Base-by-base conservation (phyloP, 1,139 yeast species). In the Debaryomyces fabryi region DNA sequence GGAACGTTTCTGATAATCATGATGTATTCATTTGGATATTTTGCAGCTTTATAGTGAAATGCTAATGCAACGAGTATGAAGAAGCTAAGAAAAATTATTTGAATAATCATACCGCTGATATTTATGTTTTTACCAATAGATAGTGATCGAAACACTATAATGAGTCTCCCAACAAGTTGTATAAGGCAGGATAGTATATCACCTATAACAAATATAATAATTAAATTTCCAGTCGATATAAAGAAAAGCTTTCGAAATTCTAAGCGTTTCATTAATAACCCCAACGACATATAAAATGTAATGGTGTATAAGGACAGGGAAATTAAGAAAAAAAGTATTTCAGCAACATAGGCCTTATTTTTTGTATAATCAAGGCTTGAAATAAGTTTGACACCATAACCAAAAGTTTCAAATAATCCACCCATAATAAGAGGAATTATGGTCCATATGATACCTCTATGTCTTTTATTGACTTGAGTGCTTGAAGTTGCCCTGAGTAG, bases 301-400 rank as follows among this genome's bases (percentile, higher is more conserved):
- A 78, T 81, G 1, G 80, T 75, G 49, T 67, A 66, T 41, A 77
- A 58, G 1, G 76, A 65, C 2, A 81, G 81, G 0, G 80, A 75
- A 21, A 77, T 58, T 41, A 76, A 60, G 25, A 74, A 53, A 6
- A 36, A 29, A 36, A 23, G 16, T 7, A 10, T 30, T 30, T 30
- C 15, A 24, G 72, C 57, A 8, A 71, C 56, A 12, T 50, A 37
- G 0, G 71, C 50, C n/a, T 52, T 75, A 78, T 6, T 64, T 54
- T 36, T 71, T 62, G 53, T 67, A 76, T 1, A 72, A 65, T 0
- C 16, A n/a, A 29, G n/a, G n/a, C 34, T 30, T 30, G n/a, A 7
- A 15, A 13, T 6, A 15, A 30, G 4, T 30, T 2, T 30, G n/a
- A 16, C 16, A 13, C 3, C 5, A 30, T 13, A 30, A 3, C 16